phyloP scores from a whole-genome alignment of 768 basidiomycete genomes.

The Antrodiella citrinella region DNA sequence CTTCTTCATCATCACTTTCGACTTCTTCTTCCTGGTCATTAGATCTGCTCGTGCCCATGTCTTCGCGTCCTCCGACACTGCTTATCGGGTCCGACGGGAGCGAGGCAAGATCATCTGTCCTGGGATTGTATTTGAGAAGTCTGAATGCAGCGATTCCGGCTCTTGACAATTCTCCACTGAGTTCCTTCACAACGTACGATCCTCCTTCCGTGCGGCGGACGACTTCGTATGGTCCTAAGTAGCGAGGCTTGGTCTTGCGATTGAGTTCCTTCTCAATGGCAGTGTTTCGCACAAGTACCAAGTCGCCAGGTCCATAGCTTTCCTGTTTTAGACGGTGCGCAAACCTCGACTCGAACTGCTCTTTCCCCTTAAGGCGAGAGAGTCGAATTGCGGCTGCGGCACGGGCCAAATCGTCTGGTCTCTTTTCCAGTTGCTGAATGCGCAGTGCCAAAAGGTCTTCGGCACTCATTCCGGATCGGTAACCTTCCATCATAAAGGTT shows the following conservation, averaged over 20 bases:
- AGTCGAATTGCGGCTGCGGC: constrained; percentile 14
- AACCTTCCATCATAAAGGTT: constrained; percentile 22
- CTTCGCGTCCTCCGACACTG: not conserved
- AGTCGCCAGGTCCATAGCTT: constrained; percentile 19
- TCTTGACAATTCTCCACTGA: constrained; percentile 16
- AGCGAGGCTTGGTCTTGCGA: constrained; percentile 18
- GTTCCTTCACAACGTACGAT: constrained; percentile 20
- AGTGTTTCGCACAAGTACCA: constrained; percentile 24
- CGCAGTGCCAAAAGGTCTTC: constrained; percentile 21
- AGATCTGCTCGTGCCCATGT: too few species aligned
- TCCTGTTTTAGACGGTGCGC: constrained; percentile 17
- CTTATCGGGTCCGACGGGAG: not conserved
- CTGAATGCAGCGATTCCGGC: constrained; percentile 15
- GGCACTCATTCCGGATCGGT: constrained; percentile 15
- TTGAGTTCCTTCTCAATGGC: constrained; percentile 20
- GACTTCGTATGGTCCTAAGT: constrained; percentile 22
- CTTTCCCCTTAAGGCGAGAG: constrained; percentile 13
- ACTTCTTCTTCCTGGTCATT: not conserved
- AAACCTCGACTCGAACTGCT: constrained; percentile 21
- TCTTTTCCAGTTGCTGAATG: constrained; percentile 20
- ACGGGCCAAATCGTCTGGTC: constrained; percentile 14
- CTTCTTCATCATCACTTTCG: not conserved
- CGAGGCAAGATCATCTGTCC: not conserved
- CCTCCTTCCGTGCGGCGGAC: constrained; percentile 15
- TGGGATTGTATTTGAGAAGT: constrained; percentile 14